Evolutionary conservation across 2,329 filamentous ascomycete species (phyloP), one percentile per base, ranked within the genome.

Genomic region (Colletotrichum agaves): DNA sequence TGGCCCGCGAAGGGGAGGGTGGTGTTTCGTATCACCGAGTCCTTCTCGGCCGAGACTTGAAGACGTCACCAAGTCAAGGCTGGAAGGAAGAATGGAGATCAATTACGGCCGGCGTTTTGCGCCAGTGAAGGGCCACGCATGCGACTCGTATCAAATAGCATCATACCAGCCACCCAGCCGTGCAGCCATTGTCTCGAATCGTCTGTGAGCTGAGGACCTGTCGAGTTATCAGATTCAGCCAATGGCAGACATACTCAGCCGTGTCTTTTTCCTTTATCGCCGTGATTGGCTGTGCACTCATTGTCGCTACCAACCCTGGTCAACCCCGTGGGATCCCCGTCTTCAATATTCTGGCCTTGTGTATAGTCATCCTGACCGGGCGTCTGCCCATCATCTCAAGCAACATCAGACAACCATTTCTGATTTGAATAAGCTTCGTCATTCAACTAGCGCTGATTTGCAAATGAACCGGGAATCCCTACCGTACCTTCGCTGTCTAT

Each of bases 21-120:
- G n/a, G n/a, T n/a, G n/a, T n/a, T n/a, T 63, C 60, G 60, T 67
- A 67, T 63, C 63, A 52, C 63, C 63, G 63, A 67, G 60, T 31
- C 27, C 23, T 37, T 21, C 63, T 67, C 63, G 63, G 27, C 27
- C 27, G 27, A 27, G 63, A 37, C 44, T 44, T 60, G 19, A 21
- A 27, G n/a, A 27, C 31, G 13, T 35, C 27, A 39, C 31, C 4
- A 7, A 37, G 2, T 23, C 23, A 50, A n/a, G 31, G n/a, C 15
- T 35, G 1, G 8, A 3, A 31, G 17, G 31, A 31, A 44, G 41
- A 50, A 50, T 35, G 47, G n/a, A 31, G 47, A 27, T 50, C 23
- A 17, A 27, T 35, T 17, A 17, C 15, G 12, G 44, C 23, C 37
- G 59, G 60, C 44, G 31, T 31, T 44, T 23, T 13, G 19, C 17